Evolutionary conservation across 1,284 basidiomycete species (phyloP), one percentile per base, ranked within the genome.

Genomic region (Microbotryum lychnidis-dioicae): DNA sequence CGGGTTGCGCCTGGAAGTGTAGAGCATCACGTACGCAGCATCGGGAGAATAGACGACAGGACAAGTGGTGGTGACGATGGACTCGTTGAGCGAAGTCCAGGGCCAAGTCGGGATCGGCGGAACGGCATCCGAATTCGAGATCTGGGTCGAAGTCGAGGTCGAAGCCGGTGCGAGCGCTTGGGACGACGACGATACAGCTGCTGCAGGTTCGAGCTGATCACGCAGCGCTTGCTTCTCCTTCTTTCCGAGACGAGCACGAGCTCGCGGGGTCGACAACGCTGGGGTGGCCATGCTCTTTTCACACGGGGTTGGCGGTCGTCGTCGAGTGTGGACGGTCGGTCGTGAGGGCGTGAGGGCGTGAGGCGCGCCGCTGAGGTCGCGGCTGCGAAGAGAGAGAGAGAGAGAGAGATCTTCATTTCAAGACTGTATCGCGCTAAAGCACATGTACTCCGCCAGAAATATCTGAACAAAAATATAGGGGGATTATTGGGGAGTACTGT

Each of bases 41-140:
- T 66, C 65, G 37, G 46, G 56, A 20, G 62, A 59, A 54, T 63
- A 66, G 45, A 66, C 53, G 47, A 63, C 62, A 46, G 65, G 65
- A 49, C 61, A 66, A 1, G 50, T 37, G 20, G 29, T 44, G 6
- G 53, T 27, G 27, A 27, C 49, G 23, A 55, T 21, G 21, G 48
- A 14, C 48, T 60, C 56, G 10, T 56, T 53, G 44, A 65, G 54
- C 3, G 58, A 42, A 14, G 58, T 46, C 61, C 64, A 65, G 20
- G 53, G 12, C 54, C 42, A 5, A 45, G 12, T 21, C 31, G 50
- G 21, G 29, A 49, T 49, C 25, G n/a, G 3, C 10, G 18, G 21
- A n/a, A 42, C 45, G 16, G 2, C 8, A 16, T 20, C 16, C 37
- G 9, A n/a, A 18, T 18, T 16, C 5, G 25, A 20, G 25, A 44